These are phyloP conservation scores for Ophiostoma novo-ulmi DNA, from an alignment of 2,329 filamentous ascomycete species.

Conservation along the genomic window DNA sequence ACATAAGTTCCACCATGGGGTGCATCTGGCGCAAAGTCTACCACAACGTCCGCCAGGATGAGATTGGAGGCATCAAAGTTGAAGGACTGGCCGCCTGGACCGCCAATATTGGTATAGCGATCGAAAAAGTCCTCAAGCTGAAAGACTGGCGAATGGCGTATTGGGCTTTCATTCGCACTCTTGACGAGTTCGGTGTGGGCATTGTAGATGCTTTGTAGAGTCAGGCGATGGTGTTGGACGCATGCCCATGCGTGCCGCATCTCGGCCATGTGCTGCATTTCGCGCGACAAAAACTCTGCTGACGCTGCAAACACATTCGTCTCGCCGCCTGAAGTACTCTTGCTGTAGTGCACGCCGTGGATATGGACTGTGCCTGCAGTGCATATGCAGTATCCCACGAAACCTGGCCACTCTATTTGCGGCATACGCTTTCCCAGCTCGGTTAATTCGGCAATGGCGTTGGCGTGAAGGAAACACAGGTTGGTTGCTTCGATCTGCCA, in stretches of 20 bases:
- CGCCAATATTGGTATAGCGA: conserved; percentile 59
- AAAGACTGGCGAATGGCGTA: conserved; percentile 72
- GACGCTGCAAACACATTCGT: conserved; percentile 60
- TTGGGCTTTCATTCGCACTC: conserved; percentile 60
- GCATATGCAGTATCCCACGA: conserved; percentile 80
- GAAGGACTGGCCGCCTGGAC: conserved; percentile 54
- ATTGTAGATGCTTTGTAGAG: conserved; percentile 68
- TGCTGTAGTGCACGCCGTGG: conserved; percentile 75
- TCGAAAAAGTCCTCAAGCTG: conserved; percentile 86
- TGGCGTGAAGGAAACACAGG: conserved; percentile 78
- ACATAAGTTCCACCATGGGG: conserved; percentile 37
- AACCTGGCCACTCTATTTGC: conserved; percentile 77
- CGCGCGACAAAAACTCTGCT: conserved; percentile 66
- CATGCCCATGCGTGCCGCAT: conserved; percentile 70
- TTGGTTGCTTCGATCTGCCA: conserved; percentile 93
- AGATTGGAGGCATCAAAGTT: conserved; percentile 70
- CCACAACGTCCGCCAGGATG: conserved; percentile 60
- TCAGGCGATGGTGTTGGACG: conserved; percentile 74
- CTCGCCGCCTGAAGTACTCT: conserved; percentile 41
- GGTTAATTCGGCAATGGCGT: conserved; percentile 77
- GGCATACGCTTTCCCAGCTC: conserved; percentile 70
- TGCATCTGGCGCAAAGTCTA: conserved; percentile 56
- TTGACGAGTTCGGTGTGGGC: conserved; percentile 79
- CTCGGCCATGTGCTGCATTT: conserved; percentile 75
- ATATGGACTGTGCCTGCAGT: conserved; percentile 85